These are phyloP conservation scores for Tephrocybe sp. DNA, from an alignment of 768 basidiomycete species.

Conservation along the genomic window DNA sequence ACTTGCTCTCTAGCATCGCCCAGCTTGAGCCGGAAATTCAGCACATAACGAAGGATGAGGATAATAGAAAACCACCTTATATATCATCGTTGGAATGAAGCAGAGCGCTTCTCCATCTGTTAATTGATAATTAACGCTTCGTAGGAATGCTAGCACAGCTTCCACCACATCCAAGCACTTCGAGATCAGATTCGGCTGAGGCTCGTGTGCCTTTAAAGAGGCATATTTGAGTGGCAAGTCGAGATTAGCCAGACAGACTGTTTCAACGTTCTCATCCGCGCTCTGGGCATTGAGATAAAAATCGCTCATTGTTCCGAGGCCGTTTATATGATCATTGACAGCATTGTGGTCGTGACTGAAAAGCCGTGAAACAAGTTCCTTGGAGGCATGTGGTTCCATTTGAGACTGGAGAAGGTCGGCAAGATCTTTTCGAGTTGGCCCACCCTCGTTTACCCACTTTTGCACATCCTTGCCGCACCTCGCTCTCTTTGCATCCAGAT, in stretches of 20 bases:
- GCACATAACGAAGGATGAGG: neutral
- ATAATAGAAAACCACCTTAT: constrained; percentile 58
- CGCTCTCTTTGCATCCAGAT: constrained; percentile 59
- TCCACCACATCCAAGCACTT: constrained; percentile 89
- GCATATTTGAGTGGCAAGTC: constrained; percentile 93
- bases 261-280: constrained; percentile 56
- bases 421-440: constrained; percentile 82
- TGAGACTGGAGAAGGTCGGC: constrained; percentile 83
- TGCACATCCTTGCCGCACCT: constrained; percentile 73
- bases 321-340: constrained; percentile 87
- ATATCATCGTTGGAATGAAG: constrained; percentile 85
- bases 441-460: constrained; percentile 84
- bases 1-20: constrained; percentile 89
- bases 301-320: constrained; percentile 69
- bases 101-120: constrained; percentile 84
- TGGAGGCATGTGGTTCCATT: constrained; percentile 83
- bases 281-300: constrained; percentile 62
- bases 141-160: constrained; percentile 72
- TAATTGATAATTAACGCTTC: constrained; percentile 69
- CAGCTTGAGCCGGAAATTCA: constrained; percentile 49
- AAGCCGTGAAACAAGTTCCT: constrained; percentile 69
- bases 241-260: constrained; percentile 77
- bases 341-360: constrained; percentile 97
- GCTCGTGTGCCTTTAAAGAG: constrained; percentile 85
- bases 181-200: constrained; percentile 84